These are phyloP conservation scores for Sugiyamaella grinbergsii DNA, from an alignment of 1,139 yeast species.

Conservation along the genomic window DNA sequence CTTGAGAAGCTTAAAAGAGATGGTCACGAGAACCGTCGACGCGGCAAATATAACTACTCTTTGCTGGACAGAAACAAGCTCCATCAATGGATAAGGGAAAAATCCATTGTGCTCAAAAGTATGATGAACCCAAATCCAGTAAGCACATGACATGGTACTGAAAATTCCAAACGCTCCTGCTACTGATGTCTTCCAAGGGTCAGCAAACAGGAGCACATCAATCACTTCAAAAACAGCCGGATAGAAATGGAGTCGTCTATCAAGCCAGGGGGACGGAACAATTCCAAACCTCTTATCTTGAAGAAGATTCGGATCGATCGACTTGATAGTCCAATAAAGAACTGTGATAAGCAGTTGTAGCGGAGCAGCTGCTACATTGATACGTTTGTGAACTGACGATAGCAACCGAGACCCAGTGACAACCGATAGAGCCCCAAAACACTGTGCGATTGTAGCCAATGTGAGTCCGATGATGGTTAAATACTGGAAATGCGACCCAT, in stretches of 20 bases:
- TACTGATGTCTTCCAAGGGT: conserved; percentile 31
- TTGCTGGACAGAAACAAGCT: conserved; percentile 27
- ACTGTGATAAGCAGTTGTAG: conserved; percentile 38
- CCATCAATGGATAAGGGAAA: conserved; percentile 42
- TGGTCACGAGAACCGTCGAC: conserved; percentile 29
- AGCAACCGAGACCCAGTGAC: conserved; percentile 30
- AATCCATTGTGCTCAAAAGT: conserved; percentile 38
- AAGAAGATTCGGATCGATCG: conserved; percentile 34
- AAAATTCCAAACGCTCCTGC: conserved; percentile 29
- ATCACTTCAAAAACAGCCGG: conserved; percentile 37
- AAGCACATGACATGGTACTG: conserved; percentile 32
- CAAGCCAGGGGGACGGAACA: conserved; percentile 34
- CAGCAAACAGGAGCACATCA: conserved; percentile 35
- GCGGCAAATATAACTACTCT: conserved; percentile 31
- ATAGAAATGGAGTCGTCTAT: conserved; percentile 37
- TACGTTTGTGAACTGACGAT: conserved; percentile 27
- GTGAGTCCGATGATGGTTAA: conserved; percentile 40
- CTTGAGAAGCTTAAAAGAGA: conserved; percentile 23
- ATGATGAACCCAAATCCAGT: conserved; percentile 41
- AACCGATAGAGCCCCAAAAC: conserved; percentile 34
- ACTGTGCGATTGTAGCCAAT: conserved; percentile 34
- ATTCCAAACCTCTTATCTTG: conserved; percentile 34
- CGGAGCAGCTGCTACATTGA: conserved; percentile 38
- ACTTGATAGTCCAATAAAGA: conserved; percentile 40
- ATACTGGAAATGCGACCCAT: conserved; percentile 40